Evolutionary conservation across 805 yeast species (phyloP), one percentile per base, ranked within the genome.

Genomic region (Saturnispora sanitii): DNA sequence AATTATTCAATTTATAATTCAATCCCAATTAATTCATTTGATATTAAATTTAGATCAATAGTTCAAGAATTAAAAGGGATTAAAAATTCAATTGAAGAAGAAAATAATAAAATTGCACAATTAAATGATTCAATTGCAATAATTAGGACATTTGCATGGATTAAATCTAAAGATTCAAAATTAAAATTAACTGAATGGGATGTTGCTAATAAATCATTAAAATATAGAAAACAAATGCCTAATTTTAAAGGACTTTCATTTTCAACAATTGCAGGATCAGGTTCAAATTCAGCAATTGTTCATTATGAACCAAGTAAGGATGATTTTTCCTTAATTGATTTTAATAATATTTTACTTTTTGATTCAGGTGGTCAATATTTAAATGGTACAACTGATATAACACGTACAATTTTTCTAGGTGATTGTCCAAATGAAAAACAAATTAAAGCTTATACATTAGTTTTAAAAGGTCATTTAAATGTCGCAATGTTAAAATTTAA

Each of bases 341-440:
- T 81, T 7, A 60, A 71, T 17, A 73, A 79, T 43, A 72, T 87
- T 2, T 87, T 81, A 50, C 65, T 92, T 46, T 67, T 84, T 45
- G 98, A 92, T 58, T 76, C 95, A 2, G 98, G 98, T 4, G 84
- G 92, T 1, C 98, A 92, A 53, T 90, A 75, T 55, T 58, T 81
- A 18, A 95, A 88, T 54, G 98, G 98, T 9, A 92, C 98, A 0
- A 92, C 98, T 0, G 98, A 92, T 57, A 85, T 90, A 21, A 92
- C 98, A 1, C 71, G 98, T 51, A 86, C 96, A 0, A 61, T 77
- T 37, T 90, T 84, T 57, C 81, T 86, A 55, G 64, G 64, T 8
- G 57, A 60, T 2, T 36, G 23, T 7, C 84, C 90, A 13, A 52
- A 71, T 0, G 51, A 49, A 15, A 82, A 81, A 46, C 80, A 81